Percentiles rank a stretch among this genome's conserved stretches.
Evolutionary conservation across 805 yeast genomes (phyloP).

Genomic region (Teunomyces barrocoloradensis): DNA sequence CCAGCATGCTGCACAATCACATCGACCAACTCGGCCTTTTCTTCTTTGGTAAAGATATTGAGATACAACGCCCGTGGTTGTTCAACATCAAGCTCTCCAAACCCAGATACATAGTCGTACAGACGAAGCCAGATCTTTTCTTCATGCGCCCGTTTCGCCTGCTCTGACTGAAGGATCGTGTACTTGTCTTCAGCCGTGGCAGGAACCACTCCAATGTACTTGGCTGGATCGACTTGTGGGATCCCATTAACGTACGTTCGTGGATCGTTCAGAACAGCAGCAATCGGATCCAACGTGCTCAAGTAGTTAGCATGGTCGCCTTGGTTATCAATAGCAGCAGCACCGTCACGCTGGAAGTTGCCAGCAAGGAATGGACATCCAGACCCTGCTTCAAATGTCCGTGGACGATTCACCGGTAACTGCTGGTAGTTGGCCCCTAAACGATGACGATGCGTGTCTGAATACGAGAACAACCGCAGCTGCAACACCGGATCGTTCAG

Average conservation of each 20-base stretch:
- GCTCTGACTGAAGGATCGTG: slow-evolving; percentile 26
- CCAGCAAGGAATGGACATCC: slow-evolving; percentile 28
- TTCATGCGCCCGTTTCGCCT: slow-evolving; percentile 33
- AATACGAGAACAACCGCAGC: slow-evolving; percentile 70
- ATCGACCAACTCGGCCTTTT: slow-evolving; percentile 30
- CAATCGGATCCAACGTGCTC: slow-evolving; percentile 43
- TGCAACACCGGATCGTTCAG: slow-evolving; percentile 77
- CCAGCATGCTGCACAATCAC: slow-evolving; percentile 42
- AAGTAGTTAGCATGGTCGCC: slow-evolving; percentile 77
- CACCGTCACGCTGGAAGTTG: slow-evolving; percentile 63
- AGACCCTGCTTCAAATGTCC: slow-evolving; percentile 53
- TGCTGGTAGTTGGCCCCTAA: slow-evolving; percentile 68
- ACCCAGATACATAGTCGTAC: slow-evolving; percentile 38
- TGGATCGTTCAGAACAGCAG: slow-evolving; percentile 18
- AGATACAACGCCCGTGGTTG: slow-evolving; percentile 46
- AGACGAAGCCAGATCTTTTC: slow-evolving; percentile 33
- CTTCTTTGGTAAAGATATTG: slow-evolving; percentile 33
- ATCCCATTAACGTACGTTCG: slow-evolving; percentile 17
- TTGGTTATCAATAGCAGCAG: slow-evolving; percentile 60
- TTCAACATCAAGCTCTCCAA: slow-evolving; percentile 44
- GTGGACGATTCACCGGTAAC: slow-evolving; percentile 75
- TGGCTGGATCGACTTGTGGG: slow-evolving; percentile 19
- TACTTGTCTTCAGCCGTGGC: slow-evolving; percentile 21
- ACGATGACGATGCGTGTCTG: slow-evolving; percentile 76
- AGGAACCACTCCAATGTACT: slow-evolving; percentile 33